A percentile compares a stretch with the other conserved stretches of the same genome.
Evolutionary conservation across 495 filamentous ascomycete species (phyloP).

Genomic region (Xylaria flabelliformis): DNA sequence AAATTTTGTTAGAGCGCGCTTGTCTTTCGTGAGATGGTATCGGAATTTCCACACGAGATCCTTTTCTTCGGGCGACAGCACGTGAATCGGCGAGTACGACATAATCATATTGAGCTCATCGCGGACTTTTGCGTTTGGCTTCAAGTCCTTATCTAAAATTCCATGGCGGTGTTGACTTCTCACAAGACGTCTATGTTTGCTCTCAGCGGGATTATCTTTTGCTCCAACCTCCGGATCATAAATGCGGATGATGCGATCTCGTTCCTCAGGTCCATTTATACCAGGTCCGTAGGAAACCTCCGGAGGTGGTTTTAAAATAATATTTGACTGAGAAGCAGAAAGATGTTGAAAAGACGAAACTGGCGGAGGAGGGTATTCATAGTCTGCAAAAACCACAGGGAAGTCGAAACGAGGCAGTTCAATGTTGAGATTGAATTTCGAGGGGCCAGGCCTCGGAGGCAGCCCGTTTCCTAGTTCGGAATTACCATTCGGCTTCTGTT

Average conservation of each 20-base stretch:
- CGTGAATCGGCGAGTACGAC: slow-evolving; percentile 89
- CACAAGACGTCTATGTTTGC: slow-evolving; percentile 90
- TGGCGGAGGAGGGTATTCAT: slow-evolving; percentile 86
- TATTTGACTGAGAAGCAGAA: slow-evolving; percentile 66
- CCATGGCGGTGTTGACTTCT: slow-evolving; percentile 88
- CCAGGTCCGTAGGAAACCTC: slow-evolving; percentile 85
- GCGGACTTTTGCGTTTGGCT: slow-evolving; percentile 93
- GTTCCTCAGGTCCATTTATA: slow-evolving; percentile 69
- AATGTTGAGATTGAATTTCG: slow-evolving; percentile 75
- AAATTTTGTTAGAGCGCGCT: slow-evolving; percentile 94
- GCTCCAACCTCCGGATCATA: slow-evolving; percentile 94
- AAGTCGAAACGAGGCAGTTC: slow-evolving; percentile 96
- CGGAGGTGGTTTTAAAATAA: slow-evolving; percentile 75
- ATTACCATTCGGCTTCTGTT: slow-evolving; percentile 41
- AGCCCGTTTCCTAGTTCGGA: slow-evolving; percentile 48
- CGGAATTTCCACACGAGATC: slow-evolving; percentile 97
- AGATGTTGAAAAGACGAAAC: slow-evolving; percentile 73
- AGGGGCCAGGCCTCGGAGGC: slow-evolving; percentile 56
- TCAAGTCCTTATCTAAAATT: slow-evolving; percentile 88
- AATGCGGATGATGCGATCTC: slow-evolving; percentile 72
- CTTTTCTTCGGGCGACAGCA: slow-evolving; percentile 86
- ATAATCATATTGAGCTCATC: slow-evolving; percentile 93
- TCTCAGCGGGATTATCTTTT: slow-evolving; percentile 91
- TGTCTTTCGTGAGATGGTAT: slow-evolving; percentile 90
- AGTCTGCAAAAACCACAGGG: slow-evolving; percentile 91